Evolutionary conservation across 805 yeast species (phyloP).

Genomic region (Starmera pachycereana): DNA sequence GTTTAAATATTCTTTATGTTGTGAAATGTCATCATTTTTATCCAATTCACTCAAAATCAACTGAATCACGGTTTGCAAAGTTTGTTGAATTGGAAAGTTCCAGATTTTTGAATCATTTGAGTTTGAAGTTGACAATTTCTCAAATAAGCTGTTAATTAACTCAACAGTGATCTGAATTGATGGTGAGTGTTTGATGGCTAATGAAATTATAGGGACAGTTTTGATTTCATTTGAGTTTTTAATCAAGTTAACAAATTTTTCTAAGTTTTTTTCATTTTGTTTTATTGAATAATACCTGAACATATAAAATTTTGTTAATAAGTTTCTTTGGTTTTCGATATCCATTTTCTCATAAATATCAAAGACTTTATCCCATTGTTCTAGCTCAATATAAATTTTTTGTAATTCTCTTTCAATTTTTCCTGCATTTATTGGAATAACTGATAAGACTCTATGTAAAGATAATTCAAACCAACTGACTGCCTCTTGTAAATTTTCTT

Average conservation of each 20-base stretch:
- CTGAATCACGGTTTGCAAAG: conserved; percentile 22
- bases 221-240: conserved; percentile 24
- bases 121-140: conserved; percentile 6
- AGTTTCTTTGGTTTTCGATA: conserved; percentile 11
- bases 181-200: conserved; percentile 20
- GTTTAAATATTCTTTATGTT: conserved; percentile 3
- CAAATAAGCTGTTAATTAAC: conserved; percentile 18
- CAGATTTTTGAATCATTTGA: conserved; percentile 5
- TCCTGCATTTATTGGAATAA: conserved; percentile 21
- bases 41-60: conserved; percentile 19
- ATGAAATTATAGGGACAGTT: conserved; percentile 22
- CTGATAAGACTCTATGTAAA: conserved; percentile 15
- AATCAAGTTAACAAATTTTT: conserved; percentile 23
- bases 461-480: conserved; percentile 19
- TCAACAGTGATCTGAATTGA: conserved; percentile 17
- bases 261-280: conserved; percentile 8
- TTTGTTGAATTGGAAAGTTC: conserved; percentile 16
- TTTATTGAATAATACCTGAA: conserved; percentile 15
- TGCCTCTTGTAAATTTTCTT: conserved; percentile 11
- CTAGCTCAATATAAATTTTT: conserved; percentile 17
- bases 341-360: conserved; percentile 16
- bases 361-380: conserved; percentile 13
- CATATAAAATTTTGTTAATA: conserved; percentile 24
- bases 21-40: conserved; percentile 1
- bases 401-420: conserved; percentile 28